phyloP scores from a whole-genome alignment of 1,284 basidiomycete species.

The Ganoderma sp. region DNA sequence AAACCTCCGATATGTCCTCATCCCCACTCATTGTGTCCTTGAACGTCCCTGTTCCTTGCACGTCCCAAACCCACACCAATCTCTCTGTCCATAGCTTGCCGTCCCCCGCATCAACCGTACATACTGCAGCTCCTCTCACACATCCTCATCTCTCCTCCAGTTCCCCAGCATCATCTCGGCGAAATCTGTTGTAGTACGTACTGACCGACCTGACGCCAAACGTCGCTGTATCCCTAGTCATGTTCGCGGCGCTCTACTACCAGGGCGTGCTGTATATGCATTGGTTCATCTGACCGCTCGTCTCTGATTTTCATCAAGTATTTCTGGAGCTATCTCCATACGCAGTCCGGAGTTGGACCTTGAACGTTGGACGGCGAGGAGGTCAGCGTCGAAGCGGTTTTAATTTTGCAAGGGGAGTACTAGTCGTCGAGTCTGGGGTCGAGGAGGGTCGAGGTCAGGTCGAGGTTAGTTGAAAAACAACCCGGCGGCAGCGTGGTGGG shows the following conservation, averaged over 20 bases:
- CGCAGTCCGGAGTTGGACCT: neutral
- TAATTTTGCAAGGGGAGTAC: neutral
- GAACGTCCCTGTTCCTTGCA: neutral
- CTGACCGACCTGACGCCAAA: neutral
- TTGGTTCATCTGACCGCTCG: neutral
- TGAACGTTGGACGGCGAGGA: neutral
- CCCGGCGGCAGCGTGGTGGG: neutral
- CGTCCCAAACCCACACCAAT: neutral
- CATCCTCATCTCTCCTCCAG: neutral
- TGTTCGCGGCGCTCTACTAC: neutral
- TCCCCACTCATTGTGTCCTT: slow-evolving; percentile 1
- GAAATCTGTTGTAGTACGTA: slow-evolving; percentile 6
- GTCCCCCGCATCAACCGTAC: slow-evolving; percentile 15
- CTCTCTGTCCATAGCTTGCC: neutral
- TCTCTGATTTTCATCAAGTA: neutral
- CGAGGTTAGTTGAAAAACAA: neutral
- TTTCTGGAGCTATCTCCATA: neutral
- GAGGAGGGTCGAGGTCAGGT: neutral
- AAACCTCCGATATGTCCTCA: slow-evolving; percentile 1
- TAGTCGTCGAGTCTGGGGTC: neutral
- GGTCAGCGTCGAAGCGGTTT: neutral
- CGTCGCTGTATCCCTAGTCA: slow-evolving; percentile 5
- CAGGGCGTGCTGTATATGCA: slow-evolving; percentile 3
- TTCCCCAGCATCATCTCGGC: too few relatives aligned
- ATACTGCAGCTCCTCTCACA: slow-evolving; percentile 14